These are phyloP conservation scores for Paramecium primaurelia DNA, from an alignment of 73 alveolate species.

Conservation along the genomic window DNA sequence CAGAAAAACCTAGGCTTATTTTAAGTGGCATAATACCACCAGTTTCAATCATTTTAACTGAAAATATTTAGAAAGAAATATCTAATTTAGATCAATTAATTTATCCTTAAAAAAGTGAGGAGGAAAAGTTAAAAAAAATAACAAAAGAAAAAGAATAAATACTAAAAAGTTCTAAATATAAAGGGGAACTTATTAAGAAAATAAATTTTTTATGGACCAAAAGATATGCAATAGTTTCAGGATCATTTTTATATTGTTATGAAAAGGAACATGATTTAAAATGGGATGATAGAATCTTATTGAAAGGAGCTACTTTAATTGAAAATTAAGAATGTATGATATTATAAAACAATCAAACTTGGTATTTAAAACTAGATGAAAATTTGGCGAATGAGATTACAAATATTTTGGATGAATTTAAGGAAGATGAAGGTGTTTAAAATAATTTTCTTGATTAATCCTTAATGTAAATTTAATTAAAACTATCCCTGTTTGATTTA, in stretches of 20 bases:
- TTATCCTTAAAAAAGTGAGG: neutral
- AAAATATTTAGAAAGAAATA: neutral
- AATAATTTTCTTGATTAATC: neutral
- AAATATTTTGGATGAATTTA: neutral
- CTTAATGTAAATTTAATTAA: neutral
- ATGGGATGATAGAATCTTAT: slow-evolving; percentile 22
- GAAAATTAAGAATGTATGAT: neutral
- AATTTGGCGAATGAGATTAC: neutral
- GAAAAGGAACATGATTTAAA: slow-evolving; percentile 34
- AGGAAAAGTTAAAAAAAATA: neutral
- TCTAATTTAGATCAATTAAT: neutral
- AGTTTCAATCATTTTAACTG: neutral
- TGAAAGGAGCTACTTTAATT: neutral
- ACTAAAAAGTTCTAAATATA: neutral
- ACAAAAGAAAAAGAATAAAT: neutral
- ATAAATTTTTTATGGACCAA: slow-evolving; percentile 40
- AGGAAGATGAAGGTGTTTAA: neutral
- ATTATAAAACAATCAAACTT: neutral
- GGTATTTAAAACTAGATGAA: neutral
- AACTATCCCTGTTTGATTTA: neutral
- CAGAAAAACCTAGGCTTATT: neutral
- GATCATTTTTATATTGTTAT: slow-evolving; percentile 40
- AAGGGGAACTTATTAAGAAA: neutral
- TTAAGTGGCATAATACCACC: neutral
- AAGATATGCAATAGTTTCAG: slow-evolving; percentile 7